A percentile compares a stretch with the other conserved stretches of the same genome.
phyloP scores from a whole-genome alignment of 108 stramenopile genomes.

The Skeletonema grethae region DNA sequence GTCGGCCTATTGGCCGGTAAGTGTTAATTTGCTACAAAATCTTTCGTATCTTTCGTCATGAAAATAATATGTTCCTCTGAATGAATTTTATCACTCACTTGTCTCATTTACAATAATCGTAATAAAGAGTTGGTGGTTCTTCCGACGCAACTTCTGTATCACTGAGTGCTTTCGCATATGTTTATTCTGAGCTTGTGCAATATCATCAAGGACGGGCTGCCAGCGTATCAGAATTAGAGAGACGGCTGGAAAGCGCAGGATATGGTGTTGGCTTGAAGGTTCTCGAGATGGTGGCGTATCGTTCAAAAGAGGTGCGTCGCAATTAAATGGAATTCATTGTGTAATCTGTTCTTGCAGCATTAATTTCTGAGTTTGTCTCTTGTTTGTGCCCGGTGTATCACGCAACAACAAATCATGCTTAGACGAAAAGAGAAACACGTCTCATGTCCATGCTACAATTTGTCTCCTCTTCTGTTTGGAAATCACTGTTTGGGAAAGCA shows the following conservation, averaged over 20 bases:
- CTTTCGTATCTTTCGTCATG: background rate
- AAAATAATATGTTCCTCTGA: background rate
- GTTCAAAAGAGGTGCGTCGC: conserved; percentile 69
- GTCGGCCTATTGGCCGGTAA: conserved; percentile 62
- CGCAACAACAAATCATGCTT: background rate
- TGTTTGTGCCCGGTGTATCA: background rate
- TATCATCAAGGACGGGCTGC: conserved; percentile 92
- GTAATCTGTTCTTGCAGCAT: background rate
- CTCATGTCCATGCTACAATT: conserved; percentile 90
- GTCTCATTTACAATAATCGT: background rate
- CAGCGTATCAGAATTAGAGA: conserved; percentile 90
- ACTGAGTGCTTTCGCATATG: conserved; percentile 90
- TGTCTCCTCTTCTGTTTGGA: conserved; percentile 94
- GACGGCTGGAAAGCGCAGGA: conserved; percentile 88
- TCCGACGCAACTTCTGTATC: conserved; percentile 65
- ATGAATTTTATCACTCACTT: background rate
- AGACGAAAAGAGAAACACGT: conserved; percentile 82
- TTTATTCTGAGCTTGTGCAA: conserved; percentile 96
- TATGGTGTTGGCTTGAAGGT: conserved; percentile 93
- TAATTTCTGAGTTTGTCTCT: background rate
- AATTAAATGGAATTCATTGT: background rate
- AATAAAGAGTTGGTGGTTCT: conserved; percentile 1
- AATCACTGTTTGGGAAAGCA: conserved; percentile 89
- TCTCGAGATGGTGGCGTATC: conserved; percentile 87
- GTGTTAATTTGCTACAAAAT: background rate